Percentiles rank a stretch among this genome's conserved stretches.
Conservation (phyloP, 2,329 filamentous ascomycete species). For the Colletotrichum chrysophilum region DNA sequence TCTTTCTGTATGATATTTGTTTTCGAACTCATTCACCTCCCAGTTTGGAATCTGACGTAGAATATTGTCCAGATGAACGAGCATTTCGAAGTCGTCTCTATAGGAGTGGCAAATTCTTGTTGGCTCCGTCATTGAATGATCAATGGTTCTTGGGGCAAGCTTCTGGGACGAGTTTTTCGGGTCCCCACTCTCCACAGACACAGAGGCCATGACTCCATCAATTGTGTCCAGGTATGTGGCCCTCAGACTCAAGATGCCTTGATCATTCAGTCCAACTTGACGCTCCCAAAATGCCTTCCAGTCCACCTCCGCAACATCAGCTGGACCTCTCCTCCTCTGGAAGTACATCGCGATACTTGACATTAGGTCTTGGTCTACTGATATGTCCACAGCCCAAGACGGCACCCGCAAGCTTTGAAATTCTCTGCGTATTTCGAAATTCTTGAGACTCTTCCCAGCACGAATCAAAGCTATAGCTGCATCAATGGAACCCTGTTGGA, state of each 20-base stretch:
- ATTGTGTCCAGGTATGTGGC: background rate
- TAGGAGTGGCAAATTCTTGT: background rate
- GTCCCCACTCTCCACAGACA: rapidly evolving
- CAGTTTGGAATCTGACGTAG: rapidly evolving
- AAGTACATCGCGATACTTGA: rapidly evolving
- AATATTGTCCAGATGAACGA: background rate
- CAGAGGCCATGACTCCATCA: background rate
- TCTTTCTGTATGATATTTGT: rapidly evolving
- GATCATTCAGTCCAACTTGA: background rate
- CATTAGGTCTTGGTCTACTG: rapidly evolving
- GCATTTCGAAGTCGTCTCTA: background rate
- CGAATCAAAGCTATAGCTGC: background rate
- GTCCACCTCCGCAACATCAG: background rate
- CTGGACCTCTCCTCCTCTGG: rapidly evolving
- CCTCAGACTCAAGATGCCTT: background rate
- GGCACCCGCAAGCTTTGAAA: background rate
- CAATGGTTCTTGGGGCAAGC: rapidly evolving
- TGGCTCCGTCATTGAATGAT: background rate
- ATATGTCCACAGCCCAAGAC: background rate
- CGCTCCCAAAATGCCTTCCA: background rate
- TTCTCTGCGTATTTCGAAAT: background rate
- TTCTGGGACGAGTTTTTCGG: rapidly evolving
- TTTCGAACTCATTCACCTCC: rapidly evolving
- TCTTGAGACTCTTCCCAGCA: rapidly evolving
- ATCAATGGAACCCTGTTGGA: background rate